Evolutionary conservation across 768 basidiomycete species (phyloP), one percentile per base, ranked within the genome.

Genomic region (Nidularia pulvinata): DNA sequence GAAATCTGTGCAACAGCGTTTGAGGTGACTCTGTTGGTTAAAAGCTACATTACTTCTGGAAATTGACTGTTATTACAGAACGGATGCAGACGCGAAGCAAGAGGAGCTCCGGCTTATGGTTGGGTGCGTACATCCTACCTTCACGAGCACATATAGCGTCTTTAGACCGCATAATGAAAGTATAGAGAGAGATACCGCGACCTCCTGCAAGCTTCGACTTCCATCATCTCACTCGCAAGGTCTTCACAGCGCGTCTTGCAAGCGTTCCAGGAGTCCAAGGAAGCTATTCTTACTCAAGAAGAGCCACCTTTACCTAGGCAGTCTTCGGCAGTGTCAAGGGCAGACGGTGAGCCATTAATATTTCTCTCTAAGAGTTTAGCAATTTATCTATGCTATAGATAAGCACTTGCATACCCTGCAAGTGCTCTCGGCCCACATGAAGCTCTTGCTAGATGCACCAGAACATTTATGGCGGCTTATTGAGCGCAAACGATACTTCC

Each of bases 381-480:
- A 49, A 49, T 5, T 6, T 19, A 14, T 46, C 7, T n/a, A n/a
- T 39, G 47, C 50, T 57, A 46, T 61, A 90, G 91, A 93, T 62
- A 69, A 78, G 30, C 86, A 91, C 60, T 65, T 94, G 30, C 81
- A 81, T 53, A 74, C 81, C 10, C 62, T 94, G 42, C 92, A 93
- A 59, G 70, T 84, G 6, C 79, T 95, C 14, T 89, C 94, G 30
- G 92, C 93, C 1, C 93, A 96, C 63, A 78, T 97, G 62, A 96
- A 95, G 66, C 71, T 97, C n/a, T 78, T 97, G 14, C 72, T 97
- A 5, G 95, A 97, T 69, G 88, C 92, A 7, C 93, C 95, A 6
- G 95, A 97, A 66, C 87, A 94, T 69, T 69, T 97, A 19, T 97
- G 95, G 90, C 81, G 90, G 3, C 76, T 95, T 50, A 82, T 96